Conservation (phyloP, 202 grass and related monocot species). For the Carex arenaria region DNA sequence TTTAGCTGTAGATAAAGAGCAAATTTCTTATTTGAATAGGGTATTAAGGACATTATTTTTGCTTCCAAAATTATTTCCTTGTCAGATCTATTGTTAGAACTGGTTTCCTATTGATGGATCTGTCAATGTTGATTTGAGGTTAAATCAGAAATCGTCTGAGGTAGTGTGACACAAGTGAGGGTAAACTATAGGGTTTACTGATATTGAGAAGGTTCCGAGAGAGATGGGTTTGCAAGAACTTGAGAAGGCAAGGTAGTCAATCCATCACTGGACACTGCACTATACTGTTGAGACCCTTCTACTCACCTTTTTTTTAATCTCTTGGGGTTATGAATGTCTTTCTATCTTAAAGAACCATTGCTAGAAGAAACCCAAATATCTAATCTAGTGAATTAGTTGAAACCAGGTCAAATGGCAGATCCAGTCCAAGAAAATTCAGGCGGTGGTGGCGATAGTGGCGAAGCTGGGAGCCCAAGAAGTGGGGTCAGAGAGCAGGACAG, state of each 20-base stretch:
- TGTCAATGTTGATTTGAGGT: background rate
- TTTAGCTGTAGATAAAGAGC: background rate
- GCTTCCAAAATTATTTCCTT: background rate
- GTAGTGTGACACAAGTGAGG: background rate
- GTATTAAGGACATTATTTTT: background rate
- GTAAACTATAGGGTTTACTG: background rate
- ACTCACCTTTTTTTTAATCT: background rate
- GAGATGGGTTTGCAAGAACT: background rate
- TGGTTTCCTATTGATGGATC: background rate
- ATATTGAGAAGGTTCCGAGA: background rate
- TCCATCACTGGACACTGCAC: background rate
- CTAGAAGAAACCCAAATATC: background rate
- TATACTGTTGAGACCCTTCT: background rate
- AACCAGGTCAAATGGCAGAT: conserved; percentile 20
- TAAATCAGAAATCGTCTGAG: background rate
- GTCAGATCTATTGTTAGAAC: background rate
- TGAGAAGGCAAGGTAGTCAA: background rate
- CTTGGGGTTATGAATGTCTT: background rate
- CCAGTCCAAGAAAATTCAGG: conserved; percentile 21
- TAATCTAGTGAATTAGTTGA: background rate
- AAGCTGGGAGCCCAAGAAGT: conserved; percentile 46
- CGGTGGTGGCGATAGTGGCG: conserved; percentile 53
- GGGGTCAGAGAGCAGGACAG: conserved; percentile 75
- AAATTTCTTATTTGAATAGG: background rate
- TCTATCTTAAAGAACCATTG: background rate